phyloP scores from a whole-genome alignment of 495 filamentous ascomycete genomes.

The Hypoxylon rickii region DNA sequence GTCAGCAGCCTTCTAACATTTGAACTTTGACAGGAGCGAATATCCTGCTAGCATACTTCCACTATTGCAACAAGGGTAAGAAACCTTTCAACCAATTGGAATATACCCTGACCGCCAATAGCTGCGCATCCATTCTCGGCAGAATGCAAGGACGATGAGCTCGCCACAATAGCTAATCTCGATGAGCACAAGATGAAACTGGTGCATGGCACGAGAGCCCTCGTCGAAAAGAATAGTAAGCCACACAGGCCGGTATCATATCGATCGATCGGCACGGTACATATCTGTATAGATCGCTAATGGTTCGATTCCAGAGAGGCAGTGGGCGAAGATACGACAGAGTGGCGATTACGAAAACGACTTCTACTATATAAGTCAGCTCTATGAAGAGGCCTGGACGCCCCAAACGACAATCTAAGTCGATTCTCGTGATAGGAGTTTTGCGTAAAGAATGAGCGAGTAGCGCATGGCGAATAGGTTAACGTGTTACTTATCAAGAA shows the following conservation, averaged over 20 bases:
- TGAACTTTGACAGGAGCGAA: slow-evolving; percentile 53
- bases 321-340: slow-evolving; percentile 47
- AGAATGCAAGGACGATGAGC: slow-evolving; percentile 54
- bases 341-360: slow-evolving; percentile 50
- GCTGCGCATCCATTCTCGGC: slow-evolving; percentile 53
- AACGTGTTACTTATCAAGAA: no score
- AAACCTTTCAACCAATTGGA: slow-evolving; percentile 27
- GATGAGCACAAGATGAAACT: slow-evolving; percentile 46
- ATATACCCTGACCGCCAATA: slow-evolving; percentile 22
- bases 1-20: slow-evolving; percentile 17
- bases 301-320: slow-evolving; percentile 35
- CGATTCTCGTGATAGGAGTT: background rate
- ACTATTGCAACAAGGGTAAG: slow-evolving; percentile 61
- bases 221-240: slow-evolving; percentile 50
- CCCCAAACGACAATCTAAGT: slow-evolving; percentile 46
- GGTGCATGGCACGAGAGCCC: slow-evolving; percentile 43
- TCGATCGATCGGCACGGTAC: background rate
- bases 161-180: slow-evolving; percentile 50
- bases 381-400: slow-evolving; percentile 57
- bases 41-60: slow-evolving; percentile 61
- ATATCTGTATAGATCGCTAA: slow-evolving; percentile 20
- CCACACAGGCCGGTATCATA: background rate
- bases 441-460: background rate
- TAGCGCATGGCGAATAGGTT: no score
- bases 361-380: slow-evolving; percentile 57